Evolutionary conservation across 345 rosid species (phyloP).

Genomic region (Trapa incisa): DNA sequence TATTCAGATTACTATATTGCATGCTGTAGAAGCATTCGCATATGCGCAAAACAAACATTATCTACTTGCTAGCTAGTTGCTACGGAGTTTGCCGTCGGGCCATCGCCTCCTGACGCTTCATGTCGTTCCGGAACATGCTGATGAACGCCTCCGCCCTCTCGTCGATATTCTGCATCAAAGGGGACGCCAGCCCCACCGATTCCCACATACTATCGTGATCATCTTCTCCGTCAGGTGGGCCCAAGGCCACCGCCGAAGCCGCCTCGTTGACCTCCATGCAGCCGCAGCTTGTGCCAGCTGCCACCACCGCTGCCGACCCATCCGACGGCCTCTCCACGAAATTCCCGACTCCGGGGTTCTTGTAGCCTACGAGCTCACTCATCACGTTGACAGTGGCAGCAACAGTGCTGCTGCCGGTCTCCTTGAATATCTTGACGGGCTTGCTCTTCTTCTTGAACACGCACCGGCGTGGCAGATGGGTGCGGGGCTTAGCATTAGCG

Average conservation of each 20-base stretch:
- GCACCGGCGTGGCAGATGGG: conserved; percentile 6
- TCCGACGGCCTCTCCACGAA: neutral
- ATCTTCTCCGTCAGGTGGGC: neutral
- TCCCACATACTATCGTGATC: conserved; percentile 37
- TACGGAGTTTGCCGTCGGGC: conserved; percentile 23
- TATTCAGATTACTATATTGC: no score
- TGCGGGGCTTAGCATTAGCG: neutral
- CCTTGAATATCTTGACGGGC: conserved; percentile 41
- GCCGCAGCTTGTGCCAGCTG: neutral
- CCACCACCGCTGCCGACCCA: no score
- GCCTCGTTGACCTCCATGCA: neutral
- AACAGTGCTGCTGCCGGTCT: neutral
- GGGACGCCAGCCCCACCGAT: conserved; percentile 30
- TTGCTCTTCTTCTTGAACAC: conserved; percentile 25
- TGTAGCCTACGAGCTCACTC: neutral
- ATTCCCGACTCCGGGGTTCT: neutral
- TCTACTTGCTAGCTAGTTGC: neutral
- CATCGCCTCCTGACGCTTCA: conserved; percentile 35
- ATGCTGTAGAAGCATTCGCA: no score
- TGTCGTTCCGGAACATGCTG: conserved; percentile 37
- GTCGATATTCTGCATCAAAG: conserved; percentile 44
- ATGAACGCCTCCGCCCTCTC: conserved; percentile 75
- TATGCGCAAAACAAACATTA: no score
- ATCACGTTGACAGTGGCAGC: no score
- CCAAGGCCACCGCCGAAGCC: neutral